Base-by-base conservation (phyloP, 2,329 filamentous ascomycete genomes). In the Scedosporium aurantiacum region DNA sequence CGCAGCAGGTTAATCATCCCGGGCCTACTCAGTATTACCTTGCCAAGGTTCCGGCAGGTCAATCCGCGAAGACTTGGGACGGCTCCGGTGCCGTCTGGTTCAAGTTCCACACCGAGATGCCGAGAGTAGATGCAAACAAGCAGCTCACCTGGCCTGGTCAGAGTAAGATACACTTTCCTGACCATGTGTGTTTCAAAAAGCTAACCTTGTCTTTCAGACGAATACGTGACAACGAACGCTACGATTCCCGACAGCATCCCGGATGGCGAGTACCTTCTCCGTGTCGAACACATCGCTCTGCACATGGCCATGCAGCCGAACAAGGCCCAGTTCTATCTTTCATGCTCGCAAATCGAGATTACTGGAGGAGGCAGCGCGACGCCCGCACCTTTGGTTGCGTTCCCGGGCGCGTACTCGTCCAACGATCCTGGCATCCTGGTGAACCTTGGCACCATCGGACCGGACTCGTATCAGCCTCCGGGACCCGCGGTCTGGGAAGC, bases 321-420 rank as follows among this genome's bases (percentile, higher is more conserved):
- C 21, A 74, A 72, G 16, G 75, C 75, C 6, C 75, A 78, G 63
- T 67, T 77, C 54, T 72, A 73, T 62, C 65, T 68, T 61, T 68
- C 65, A 4, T 56, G 62, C 62, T 56, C 65, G 57, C 70, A 72
- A 63, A 70, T 72, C 56, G 67, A 75, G 64, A 73, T 76, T 1
- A 72, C 58, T 21, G 64, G 64, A 8, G 65, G 66, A 6, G 74
- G 74, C 5, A 69, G 60, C 58, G 76, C 74, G 6, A 72, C 69
- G 1, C 76, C 77, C 1, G 67, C 70, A 3, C 67, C 67, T 52
- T 69, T 79, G 43, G 81, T 83, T 16, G 66, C 74, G 1, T 81
- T 83, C 70, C 81, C 81, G 0, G 81, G 81, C 5, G 80, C 78
- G 1, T 83, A 84, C 66, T 74, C 75, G 66, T 70, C 67, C 1